Base-by-base conservation (phyloP, 192 early-diverging fungal genomes). In the Martensiomyces pterosporus region DNA sequence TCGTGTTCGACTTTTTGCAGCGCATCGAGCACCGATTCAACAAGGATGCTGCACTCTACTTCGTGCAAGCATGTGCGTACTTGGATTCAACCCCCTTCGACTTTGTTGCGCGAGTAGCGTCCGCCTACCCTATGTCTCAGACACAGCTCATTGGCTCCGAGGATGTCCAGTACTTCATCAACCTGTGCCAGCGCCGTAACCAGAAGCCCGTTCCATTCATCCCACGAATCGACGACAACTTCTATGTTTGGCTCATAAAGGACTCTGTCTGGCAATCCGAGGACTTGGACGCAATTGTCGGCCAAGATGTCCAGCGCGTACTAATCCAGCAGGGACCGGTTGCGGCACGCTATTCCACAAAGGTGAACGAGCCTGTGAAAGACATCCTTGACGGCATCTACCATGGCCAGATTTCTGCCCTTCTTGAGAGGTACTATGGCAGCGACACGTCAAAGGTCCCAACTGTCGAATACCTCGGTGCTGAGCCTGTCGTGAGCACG, bases 181-280 rank as follows among this genome's bases (percentile, higher is more conserved):
- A n/a, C 38, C 43, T 45, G 43, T 24, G 43, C 43, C 4, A 80
- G 25, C 79, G 78, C 15, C 14, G 83, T 46, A 81, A 79, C 44
- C 82, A 85, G 57, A 93, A 93, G 73, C 91, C 91, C 22, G 86
- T 88, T 18, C 85, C 91, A 29, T 93, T 88, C 64, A 88, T 93
- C 46, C 88, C 89, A 14, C 80, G 86, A 24, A 67, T 93, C 27
- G 89, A 91, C 60, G 87, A 89, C 55, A 83, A 86, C 67, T 91
- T 93, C 69, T 87, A 93, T 56, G 79, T 89, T 42, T 93, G 91
- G 91, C 88, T 91, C 80, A 93, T 91, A 81, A 93, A 93, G 82
- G 91, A 93, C 63, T 89, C 86, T 12, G 74, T 93, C 16, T 93
- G 91, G 91, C 91, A 93, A 64, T 80, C 85, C 10, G 91, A 93